phyloP scores from a whole-genome alignment of 306 rosid species.

The Styphnolobium japonicum region DNA sequence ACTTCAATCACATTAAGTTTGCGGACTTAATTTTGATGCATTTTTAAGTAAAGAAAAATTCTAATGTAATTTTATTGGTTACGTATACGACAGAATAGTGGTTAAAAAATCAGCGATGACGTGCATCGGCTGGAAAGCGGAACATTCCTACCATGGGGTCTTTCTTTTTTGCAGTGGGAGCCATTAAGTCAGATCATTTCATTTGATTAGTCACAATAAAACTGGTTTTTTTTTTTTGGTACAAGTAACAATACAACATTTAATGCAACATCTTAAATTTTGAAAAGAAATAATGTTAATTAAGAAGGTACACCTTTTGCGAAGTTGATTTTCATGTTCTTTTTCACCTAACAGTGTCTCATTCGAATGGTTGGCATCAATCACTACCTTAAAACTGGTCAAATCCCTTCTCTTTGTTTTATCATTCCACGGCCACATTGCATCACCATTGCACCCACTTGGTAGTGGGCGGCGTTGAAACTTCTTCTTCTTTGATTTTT shows the following conservation, averaged over 20 bases:
- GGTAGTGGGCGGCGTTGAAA: not conserved
- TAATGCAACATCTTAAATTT: not conserved
- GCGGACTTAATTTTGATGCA: too few species aligned
- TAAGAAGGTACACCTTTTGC: not conserved
- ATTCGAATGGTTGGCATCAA: not conserved
- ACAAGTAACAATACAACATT: not conserved
- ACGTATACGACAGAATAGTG: too few species aligned
- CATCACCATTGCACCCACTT: not conserved
- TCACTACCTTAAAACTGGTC: slow-evolving; percentile 1
- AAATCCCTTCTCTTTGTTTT: not conserved
- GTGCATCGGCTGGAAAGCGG: not conserved
- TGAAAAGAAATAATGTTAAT: not conserved
- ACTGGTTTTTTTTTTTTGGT: too few species aligned
- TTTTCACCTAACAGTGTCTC: not conserved
- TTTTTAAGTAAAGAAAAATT: too few species aligned
- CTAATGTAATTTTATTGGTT: too few species aligned
- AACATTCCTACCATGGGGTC: not conserved
- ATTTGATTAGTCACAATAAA: not conserved
- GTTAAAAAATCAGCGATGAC: too few species aligned
- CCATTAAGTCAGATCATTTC: not conserved
- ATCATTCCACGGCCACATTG: not conserved
- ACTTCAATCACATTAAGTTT: too few species aligned
- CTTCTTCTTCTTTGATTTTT: not conserved
- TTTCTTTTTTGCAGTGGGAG: not conserved
- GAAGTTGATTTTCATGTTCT: too few species aligned